Base-by-base conservation (phyloP, 352 stramenopile species). In the Phytophthora vignae region DNA sequence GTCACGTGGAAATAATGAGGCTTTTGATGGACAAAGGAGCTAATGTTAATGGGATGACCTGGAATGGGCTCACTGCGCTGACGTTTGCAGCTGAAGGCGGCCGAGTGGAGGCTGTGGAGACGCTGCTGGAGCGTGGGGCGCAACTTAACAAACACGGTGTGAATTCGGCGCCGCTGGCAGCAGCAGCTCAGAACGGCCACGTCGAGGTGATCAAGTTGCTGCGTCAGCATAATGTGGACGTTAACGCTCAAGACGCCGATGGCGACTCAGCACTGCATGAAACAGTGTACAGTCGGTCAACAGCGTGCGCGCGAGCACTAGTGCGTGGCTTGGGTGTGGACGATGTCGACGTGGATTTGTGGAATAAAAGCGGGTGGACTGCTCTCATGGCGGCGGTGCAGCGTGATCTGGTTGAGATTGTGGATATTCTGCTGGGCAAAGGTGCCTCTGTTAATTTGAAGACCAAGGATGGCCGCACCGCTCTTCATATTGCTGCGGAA, bases 221-320 rank as follows among this genome's bases (percentile, higher is more conserved):
- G 61, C 14, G 70, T n/a, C 17, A 22, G 8, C 27, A 62, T 12
- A 38, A 55, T 6, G 55, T 22, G 6, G 10, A 61, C 2, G 54
- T 60, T 2, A 55, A 74, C 40, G 44, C 54, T 12, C 50, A 60
- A 44, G 65, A 67, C 22, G 19, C 12, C 1, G 48, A 74, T 6
- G 67, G 60, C 2, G 67, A 74, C 40, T 58, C 57, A 46, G 66
- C 66, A 29, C 59, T 73, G 22, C 67, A 69, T 64, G 42, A 66
- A 55, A 31, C 67, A 50, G 60, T 69, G 17, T 69, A 69, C 33
- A 54, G 55, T 57, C 29, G 27, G 2, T 49, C 58, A 12, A 17
- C 25, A 10, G 60, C 54, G n/a, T 48, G 38, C 10, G 36, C 55
- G 50, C 22, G 42, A 5, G 25, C 38, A 11, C 31, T 74, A 14